Percentiles rank a stretch among this genome's conserved stretches.
phyloP scores from a whole-genome alignment of 1,139 yeast genomes.

The Magnusiomyces paraingens region DNA sequence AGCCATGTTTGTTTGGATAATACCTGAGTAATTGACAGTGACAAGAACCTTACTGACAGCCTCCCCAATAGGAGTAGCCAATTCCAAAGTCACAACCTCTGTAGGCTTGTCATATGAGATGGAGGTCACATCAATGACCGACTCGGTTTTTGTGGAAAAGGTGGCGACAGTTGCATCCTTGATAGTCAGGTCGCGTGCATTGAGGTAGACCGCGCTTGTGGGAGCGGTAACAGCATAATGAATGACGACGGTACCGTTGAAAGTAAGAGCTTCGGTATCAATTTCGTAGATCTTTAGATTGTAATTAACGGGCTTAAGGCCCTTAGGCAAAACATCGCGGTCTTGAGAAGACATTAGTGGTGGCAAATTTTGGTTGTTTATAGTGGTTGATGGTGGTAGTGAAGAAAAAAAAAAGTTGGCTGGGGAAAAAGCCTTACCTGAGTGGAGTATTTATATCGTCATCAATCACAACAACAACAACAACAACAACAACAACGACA shows the following conservation, averaged over 20 bases:
- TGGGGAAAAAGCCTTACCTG: background rate
- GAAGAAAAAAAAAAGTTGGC: background rate
- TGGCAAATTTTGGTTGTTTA: too few relatives aligned
- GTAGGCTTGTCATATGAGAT: slow-evolving; percentile 25
- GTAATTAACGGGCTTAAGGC: slow-evolving; percentile 47
- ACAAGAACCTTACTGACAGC: slow-evolving; percentile 29
- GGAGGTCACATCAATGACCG: slow-evolving; percentile 20
- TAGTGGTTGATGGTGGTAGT: background rate
- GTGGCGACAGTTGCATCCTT: slow-evolving; percentile 20
- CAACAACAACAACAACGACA: background rate
- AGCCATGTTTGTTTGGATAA: slow-evolving; percentile 63
- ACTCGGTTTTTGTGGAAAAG: slow-evolving; percentile 22
- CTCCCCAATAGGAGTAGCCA: slow-evolving; percentile 24
- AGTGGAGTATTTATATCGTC: background rate
- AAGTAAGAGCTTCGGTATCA: slow-evolving; percentile 42
- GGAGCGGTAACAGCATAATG: slow-evolving; percentile 41
- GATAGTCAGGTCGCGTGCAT: slow-evolving; percentile 24
- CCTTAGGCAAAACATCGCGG: slow-evolving; percentile 50
- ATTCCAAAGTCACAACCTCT: slow-evolving; percentile 32
- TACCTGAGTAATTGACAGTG: slow-evolving; percentile 41
- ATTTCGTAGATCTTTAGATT: slow-evolving; percentile 38
- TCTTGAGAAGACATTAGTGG: slow-evolving; percentile 24
- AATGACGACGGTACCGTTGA: slow-evolving; percentile 47
- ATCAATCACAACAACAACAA: background rate
- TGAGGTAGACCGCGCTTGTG: slow-evolving; percentile 26